Percentiles rank a stretch among this genome's conserved stretches.
Evolutionary conservation across 2,329 filamentous ascomycete genomes (phyloP).

Genomic region (Didymellaceae sp.): DNA sequence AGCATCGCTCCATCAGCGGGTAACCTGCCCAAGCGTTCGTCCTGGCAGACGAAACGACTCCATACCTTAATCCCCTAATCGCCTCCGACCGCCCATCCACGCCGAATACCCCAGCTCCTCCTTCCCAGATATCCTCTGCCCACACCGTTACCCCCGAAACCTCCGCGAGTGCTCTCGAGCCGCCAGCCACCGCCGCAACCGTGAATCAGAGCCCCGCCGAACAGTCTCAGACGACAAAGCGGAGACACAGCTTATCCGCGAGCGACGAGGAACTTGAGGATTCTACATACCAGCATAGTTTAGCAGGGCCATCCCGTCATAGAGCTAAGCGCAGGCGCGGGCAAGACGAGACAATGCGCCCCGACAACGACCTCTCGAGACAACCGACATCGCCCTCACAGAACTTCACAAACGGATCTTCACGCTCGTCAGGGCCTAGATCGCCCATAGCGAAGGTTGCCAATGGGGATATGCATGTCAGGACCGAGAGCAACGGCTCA

Average conservation of each 20-base stretch:
- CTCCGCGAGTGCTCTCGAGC: slow-evolving; percentile 22
- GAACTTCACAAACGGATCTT: slow-evolving; percentile 49
- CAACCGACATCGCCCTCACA: slow-evolving; percentile 43
- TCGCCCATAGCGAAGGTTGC: slow-evolving; percentile 45
- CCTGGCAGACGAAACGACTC: slow-evolving; percentile 74
- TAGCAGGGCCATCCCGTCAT: slow-evolving; percentile 45
- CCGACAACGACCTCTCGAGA: slow-evolving; percentile 52
- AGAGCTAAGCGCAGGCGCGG: slow-evolving; percentile 53
- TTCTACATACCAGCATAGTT: slow-evolving; percentile 21
- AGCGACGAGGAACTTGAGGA: slow-evolving; percentile 33
- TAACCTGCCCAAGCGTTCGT: slow-evolving; percentile 57
- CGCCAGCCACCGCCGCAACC: slow-evolving; percentile 23
- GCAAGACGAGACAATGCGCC: slow-evolving; percentile 51
- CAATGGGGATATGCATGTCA: slow-evolving; percentile 51
- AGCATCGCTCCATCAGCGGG: slow-evolving; percentile 41
- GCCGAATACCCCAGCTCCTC: slow-evolving; percentile 59
- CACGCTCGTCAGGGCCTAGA: slow-evolving; percentile 42
- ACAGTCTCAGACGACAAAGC: slow-evolving; percentile 34
- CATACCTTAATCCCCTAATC: slow-evolving; percentile 64
- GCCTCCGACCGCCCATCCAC: slow-evolving; percentile 71
- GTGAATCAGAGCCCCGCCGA: slow-evolving; percentile 21
- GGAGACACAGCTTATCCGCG: slow-evolving; percentile 42
- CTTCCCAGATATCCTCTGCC: slow-evolving; percentile 50
- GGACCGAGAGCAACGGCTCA: slow-evolving; percentile 53
- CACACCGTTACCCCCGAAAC: slow-evolving; percentile 32